These are phyloP conservation scores for Komagataella populi DNA, from an alignment of 805 yeast species.

Conservation along the genomic window DNA sequence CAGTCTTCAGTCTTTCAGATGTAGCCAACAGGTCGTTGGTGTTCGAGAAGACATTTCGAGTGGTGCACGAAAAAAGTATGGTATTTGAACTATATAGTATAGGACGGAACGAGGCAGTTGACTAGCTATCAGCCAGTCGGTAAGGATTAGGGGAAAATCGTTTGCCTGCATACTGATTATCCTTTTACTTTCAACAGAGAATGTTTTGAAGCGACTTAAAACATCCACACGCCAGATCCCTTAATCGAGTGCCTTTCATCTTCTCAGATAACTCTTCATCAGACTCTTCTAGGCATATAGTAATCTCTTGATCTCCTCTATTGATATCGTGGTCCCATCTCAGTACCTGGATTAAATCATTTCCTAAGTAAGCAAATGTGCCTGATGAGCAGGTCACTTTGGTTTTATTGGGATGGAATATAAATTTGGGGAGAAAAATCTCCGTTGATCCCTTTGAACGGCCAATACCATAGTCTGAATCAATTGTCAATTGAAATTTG, in stretches of 20 bases:
- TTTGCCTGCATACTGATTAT: neutral
- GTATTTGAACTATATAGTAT: neutral
- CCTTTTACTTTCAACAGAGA: neutral
- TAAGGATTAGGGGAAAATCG: neutral
- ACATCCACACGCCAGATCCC: neutral
- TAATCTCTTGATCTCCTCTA: neutral
- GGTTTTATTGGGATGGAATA: neutral
- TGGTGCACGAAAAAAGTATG: neutral
- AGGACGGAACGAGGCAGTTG: neutral
- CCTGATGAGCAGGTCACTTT: neutral
- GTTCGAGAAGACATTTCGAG: neutral
- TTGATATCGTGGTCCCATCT: neutral
- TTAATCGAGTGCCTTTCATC: neutral
- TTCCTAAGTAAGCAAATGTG: neutral
- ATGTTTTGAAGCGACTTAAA: neutral
- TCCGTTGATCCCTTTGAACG: slow-evolving; percentile 1
- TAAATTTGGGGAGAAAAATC: neutral
- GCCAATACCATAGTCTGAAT: slow-evolving; percentile 9
- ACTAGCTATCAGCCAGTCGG: neutral
- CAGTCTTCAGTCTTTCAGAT: neutral
- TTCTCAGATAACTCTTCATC: neutral
- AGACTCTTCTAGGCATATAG: neutral
- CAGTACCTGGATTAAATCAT: neutral
- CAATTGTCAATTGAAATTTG: slow-evolving; percentile 34
- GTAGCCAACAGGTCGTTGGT: neutral